These are phyloP conservation scores for Arthrocladium fulminans DNA, from an alignment of 2,329 filamentous ascomycete species.

Conservation along the genomic window DNA sequence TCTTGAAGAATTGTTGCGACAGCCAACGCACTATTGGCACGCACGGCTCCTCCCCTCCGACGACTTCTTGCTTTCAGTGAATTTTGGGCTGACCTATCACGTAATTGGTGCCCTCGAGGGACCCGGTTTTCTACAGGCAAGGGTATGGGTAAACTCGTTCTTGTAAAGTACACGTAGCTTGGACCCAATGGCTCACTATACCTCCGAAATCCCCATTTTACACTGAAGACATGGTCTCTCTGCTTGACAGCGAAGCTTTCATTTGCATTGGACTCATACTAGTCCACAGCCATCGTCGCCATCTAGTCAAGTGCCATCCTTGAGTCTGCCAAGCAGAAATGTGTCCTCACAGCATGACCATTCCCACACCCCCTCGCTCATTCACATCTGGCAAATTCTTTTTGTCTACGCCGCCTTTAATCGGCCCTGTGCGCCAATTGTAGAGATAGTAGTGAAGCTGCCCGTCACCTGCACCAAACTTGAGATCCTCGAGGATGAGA, in stretches of 20 bases:
- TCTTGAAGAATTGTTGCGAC: constrained; percentile 3
- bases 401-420: constrained; percentile 74
- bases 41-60: not conserved
- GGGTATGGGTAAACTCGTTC: too few relatives aligned
- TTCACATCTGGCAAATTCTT: constrained; percentile 69
- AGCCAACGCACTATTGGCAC: constrained; percentile 1
- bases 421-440: constrained; percentile 85
- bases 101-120: not conserved
- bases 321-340: too few relatives aligned
- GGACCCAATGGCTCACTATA: too few relatives aligned
- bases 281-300: too few relatives aligned
- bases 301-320: too few relatives aligned
- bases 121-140: too few relatives aligned
- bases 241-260: too few relatives aligned
- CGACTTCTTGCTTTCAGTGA: not conserved
- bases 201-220: too few relatives aligned
- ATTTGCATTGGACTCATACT: too few relatives aligned
- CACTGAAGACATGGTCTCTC: too few relatives aligned
- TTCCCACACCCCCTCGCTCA: constrained; percentile 74
- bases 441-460: constrained; percentile 95
- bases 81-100: not conserved
- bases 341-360: constrained; percentile 63
- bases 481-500: constrained; percentile 85
- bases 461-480: constrained; percentile 89
- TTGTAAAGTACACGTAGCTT: too few relatives aligned